A percentile compares a stretch with the other conserved stretches of the same genome.
Evolutionary conservation across 2,329 filamentous ascomycete species (phyloP).

Genomic region (Trichoderma semiorbis): DNA sequence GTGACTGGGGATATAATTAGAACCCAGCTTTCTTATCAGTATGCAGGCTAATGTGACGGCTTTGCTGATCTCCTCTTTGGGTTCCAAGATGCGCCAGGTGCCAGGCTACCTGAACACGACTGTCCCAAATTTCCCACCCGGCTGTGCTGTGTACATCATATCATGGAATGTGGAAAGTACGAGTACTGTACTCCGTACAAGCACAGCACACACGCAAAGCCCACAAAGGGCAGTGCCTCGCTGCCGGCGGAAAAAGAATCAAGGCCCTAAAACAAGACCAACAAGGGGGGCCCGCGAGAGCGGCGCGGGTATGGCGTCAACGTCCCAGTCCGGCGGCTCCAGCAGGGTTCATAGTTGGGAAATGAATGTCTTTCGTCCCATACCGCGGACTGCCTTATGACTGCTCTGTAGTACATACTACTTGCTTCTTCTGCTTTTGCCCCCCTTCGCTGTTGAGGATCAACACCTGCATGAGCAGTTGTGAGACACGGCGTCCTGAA

Average conservation of each 20-base stretch:
- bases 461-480: neutral
- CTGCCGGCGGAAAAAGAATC: neutral
- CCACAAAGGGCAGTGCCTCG: neutral
- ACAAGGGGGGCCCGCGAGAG: constrained; percentile 3
- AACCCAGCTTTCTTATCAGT: neutral
- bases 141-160: neutral
- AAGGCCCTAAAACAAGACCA: constrained; percentile 3
- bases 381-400: neutral
- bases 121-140: neutral
- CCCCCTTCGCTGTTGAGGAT: neutral
- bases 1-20: constrained; percentile 17
- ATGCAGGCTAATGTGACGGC: neutral
- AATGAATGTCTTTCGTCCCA: neutral
- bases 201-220: neutral
- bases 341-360: constrained; percentile 5
- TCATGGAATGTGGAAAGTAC: neutral
- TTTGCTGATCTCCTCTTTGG: constrained; percentile 9
- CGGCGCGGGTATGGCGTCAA: constrained; percentile 20
- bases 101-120: neutral
- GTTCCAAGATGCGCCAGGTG: neutral
- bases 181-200: neutral
- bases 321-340: constrained; percentile 17
- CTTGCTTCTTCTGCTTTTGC: neutral
- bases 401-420: neutral
- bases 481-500: constrained; percentile 5